Evolutionary conservation across 208 protist species (phyloP).

Genomic region (Phytomonas serpens): DNA sequence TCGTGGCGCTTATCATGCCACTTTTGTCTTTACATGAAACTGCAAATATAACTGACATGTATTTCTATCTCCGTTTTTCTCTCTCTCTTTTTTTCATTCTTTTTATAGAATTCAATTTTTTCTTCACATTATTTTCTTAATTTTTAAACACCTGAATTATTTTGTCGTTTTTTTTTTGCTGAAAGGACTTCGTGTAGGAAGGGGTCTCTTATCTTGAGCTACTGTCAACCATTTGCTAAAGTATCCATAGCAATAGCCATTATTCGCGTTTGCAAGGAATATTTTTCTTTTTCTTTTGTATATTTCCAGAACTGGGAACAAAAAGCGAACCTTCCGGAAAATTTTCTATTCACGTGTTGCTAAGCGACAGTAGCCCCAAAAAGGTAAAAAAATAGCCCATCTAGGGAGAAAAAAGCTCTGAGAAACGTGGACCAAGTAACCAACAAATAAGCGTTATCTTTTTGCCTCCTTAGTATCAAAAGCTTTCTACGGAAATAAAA

Average conservation of each 20-base stretch:
- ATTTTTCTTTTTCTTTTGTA: background rate
- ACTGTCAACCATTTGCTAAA: background rate
- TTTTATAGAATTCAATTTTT: conserved; percentile 9
- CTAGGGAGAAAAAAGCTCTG: background rate
- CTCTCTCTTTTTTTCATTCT: conserved; percentile 12
- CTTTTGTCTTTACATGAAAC: background rate
- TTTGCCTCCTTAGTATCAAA: conserved; percentile 3
- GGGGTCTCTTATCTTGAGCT: background rate
- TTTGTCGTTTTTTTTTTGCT: conserved; percentile 7
- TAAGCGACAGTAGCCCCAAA: background rate
- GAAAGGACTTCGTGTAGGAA: background rate
- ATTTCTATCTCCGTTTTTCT: conserved; percentile 11
- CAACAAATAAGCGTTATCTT: background rate
- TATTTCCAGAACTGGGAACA: background rate
- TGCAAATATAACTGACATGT: background rate
- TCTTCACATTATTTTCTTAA: conserved; percentile 10
- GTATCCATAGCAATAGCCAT: background rate
- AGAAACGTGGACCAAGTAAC: background rate
- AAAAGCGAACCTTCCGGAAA: background rate
- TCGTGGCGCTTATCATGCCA: background rate
- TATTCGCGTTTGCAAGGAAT: background rate
- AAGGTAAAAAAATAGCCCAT: conserved; percentile 1
- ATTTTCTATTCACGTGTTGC: background rate
- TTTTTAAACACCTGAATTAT: conserved; percentile 7
- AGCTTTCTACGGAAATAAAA: conserved; percentile 4